phyloP scores from a whole-genome alignment of 257 asterid genomes.

The Rubia yunnanensis region DNA sequence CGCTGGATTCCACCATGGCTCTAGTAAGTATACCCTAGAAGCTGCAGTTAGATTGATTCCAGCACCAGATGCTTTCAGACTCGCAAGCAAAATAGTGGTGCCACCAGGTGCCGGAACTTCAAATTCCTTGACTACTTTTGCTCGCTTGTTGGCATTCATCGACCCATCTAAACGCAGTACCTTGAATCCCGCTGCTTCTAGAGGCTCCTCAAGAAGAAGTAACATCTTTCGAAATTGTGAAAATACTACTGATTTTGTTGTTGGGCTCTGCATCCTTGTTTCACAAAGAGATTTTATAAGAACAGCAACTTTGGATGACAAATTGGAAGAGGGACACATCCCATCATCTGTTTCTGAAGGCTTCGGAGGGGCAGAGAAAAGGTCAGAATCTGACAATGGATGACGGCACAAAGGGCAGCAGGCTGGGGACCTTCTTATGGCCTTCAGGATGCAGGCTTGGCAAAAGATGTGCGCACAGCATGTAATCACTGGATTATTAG shows the following conservation, averaged over 20 bases:
- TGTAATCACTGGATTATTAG: slow-evolving; percentile 48
- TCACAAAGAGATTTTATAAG: slow-evolving; percentile 52
- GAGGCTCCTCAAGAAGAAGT: slow-evolving; percentile 57
- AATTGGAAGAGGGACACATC: slow-evolving; percentile 17
- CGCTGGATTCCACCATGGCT: slow-evolving; percentile 99
- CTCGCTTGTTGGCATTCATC: slow-evolving; percentile 53
- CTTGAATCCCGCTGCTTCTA: slow-evolving; percentile 58
- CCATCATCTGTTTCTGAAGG: slow-evolving; percentile 22
- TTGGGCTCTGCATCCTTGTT: slow-evolving; percentile 35
- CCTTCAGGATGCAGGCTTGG: slow-evolving; percentile 56
- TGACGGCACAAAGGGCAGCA: slow-evolving; percentile 81
- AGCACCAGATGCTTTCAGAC: slow-evolving; percentile 65
- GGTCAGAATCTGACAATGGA: slow-evolving; percentile 56
- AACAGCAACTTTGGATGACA: slow-evolving; percentile 63
- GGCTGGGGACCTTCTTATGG: slow-evolving; percentile 49
- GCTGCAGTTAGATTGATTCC: slow-evolving; percentile 86
- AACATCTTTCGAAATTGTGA: slow-evolving; percentile 76
- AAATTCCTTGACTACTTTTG: slow-evolving; percentile 54
- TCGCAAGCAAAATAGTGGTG: slow-evolving; percentile 77
- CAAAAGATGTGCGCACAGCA: slow-evolving; percentile 71
- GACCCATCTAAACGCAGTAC: slow-evolving; percentile 70
- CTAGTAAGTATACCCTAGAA: slow-evolving; percentile 66
- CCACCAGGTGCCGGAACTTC: slow-evolving; percentile 45
- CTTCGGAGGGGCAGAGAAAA: slow-evolving; percentile 28
- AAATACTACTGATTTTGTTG: slow-evolving; percentile 63